Evolutionary conservation across 495 filamentous ascomycete species (phyloP).

Genomic region (Hypoxylon cercidicola): DNA sequence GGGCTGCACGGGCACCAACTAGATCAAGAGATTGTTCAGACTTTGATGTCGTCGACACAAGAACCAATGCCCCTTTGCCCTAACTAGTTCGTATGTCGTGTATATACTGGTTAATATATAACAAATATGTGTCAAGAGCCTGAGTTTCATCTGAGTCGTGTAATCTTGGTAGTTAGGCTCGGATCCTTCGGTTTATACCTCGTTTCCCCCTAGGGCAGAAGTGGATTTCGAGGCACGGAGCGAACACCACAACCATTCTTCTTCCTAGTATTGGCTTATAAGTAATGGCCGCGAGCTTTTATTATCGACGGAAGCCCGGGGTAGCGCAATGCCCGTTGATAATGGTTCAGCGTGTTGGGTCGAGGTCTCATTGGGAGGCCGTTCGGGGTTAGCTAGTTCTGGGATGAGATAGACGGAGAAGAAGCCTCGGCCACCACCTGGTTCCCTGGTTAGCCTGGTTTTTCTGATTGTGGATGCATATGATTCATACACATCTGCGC

Average conservation of each 20-base stretch:
- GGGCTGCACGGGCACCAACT: conserved; percentile 46
- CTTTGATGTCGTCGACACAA: neutral
- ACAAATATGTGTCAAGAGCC: neutral
- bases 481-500: conserved; percentile 13
- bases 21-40: neutral
- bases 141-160: neutral
- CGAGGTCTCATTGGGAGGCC: neutral
- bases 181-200: neutral
- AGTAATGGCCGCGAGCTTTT: neutral
- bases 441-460: neutral
- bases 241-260: too few relatives aligned
- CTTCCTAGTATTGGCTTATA: too few relatives aligned
- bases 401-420: conserved; percentile 22
- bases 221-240: too few relatives aligned
- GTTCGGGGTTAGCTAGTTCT: neutral
- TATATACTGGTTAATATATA: neutral
- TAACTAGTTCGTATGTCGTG: neutral
- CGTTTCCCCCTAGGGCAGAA: neutral
- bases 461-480: neutral
- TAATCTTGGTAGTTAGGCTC: neutral
- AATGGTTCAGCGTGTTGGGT: conserved; percentile 6
- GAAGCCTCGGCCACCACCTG: conserved; percentile 30
- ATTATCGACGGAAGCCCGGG: neutral
- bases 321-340: neutral
- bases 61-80: neutral